Evolutionary conservation across 78 protist genomes (phyloP), one percentile per base, ranked within the genome.

Genomic region (Planoprotostelium fungivorum): DNA sequence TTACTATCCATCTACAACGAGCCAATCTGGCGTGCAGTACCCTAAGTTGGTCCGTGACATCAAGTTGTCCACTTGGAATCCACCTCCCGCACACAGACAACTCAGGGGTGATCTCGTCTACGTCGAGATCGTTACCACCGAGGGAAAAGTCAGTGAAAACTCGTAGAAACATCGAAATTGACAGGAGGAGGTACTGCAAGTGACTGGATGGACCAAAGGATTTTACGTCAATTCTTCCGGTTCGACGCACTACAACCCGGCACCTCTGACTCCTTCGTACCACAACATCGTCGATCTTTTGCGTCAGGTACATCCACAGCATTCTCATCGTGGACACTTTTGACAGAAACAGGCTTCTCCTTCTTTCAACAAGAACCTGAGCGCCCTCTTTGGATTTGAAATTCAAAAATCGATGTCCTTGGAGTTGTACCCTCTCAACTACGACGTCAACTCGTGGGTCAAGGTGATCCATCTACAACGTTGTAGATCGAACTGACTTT

Each of bases 71-170:
- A 93, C 92, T 29, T 94, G 96, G 96, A 85, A 88, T 29, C 96
- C 96, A 37, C 94, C 94, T 28, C 94, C 96, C 85, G 90, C 89
- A 1, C 86, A 83, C 28, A 94, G 96, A 85, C 25, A 86, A 36
- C 36, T 94, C 31, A 34, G 34, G 37, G 96, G 96, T 29, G 96
- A 94, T 37, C 38, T 94, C 9, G 88, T 94, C 38, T 94, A 94
- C 86, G 38, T 94, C 87, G 95, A 92, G 35, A n/a, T 93, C 10
- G 93, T 87, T 28, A 37, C 88, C n/a, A 29, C 88, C 23, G 96
- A 94, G 0, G 89, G 90, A 51, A 51, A 51, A 51, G 73, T 51
- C 5, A 25, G 73, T 51, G 73, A 51, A 51, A 51, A 25, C 16
- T 16, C 73, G 73, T 25, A 5, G 73, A 51, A 51, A 51, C 16